Base-by-base conservation (phyloP, 305 asterid genomes). In the Fraxinus baroniana region DNA sequence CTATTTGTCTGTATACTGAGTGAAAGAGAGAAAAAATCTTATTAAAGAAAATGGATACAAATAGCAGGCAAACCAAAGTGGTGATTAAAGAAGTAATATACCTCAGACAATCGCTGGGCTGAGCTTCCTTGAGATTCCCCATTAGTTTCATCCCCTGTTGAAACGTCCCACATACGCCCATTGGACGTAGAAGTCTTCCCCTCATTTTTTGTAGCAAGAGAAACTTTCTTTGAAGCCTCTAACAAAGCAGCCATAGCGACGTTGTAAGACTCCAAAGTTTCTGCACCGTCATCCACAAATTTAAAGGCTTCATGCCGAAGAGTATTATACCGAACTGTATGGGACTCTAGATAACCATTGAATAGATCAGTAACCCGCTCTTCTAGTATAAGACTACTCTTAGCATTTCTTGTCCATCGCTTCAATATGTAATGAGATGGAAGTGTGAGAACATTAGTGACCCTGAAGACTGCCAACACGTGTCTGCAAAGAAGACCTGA, bases 331-430 rank as follows among this genome's bases (percentile, higher is more conserved):
- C 94, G 83, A 74, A 87, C 93, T 78, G 92, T 92, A 84, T 88
- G 94, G 37, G 94, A 92, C 80, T 91, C 93, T 86, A 91, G 87
- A 85, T 91, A 89, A 86, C 89, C 78, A 60, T 87, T 88, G 83
- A 87, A 88, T 68, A 92, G 84, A 80, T 89, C 90, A 60, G 85
- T 49, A 76, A 83, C 82, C 71, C 90, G 85, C 75, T 91, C 97
- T 83, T 91, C 93, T 80, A 92, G 80, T 52, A 81, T 74, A 74
- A 91, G 89, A 22, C 87, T 89, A 52, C 97, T 92, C 81, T 86
- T 92, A 79, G 93, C 97, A 70, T 90, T 91, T 86, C 91, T 89
- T 20, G 95, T 92, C 95, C 95, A 92, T 75, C 94, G 84, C 86
- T 89, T 90, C 80, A 89, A 80, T 78, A 91, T 85, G 79, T 86